These are phyloP conservation scores for Porodaedalea pini DNA, from an alignment of 1,284 basidiomycete genomes.

Conservation along the genomic window DNA sequence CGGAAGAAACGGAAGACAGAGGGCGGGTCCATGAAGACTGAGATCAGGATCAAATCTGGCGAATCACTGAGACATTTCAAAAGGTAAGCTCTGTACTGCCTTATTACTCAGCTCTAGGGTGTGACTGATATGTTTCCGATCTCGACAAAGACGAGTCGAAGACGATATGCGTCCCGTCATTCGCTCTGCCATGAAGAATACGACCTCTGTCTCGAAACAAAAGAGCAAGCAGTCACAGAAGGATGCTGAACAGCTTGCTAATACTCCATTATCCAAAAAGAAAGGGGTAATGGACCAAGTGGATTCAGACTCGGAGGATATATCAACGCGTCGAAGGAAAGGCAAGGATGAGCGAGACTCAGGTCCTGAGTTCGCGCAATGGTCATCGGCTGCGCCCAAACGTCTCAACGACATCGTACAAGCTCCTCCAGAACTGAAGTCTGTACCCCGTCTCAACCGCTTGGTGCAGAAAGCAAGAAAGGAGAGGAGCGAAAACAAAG, in stretches of 20 bases:
- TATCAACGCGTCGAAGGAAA: constrained; percentile 20
- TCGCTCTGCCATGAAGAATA: constrained; percentile 55
- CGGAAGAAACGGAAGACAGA: constrained; percentile 37
- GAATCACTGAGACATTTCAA: constrained; percentile 75
- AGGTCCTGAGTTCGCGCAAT: constrained; percentile 53
- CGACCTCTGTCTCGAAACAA: constrained; percentile 41
- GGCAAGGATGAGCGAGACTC: constrained; percentile 31
- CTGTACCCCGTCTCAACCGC: constrained; percentile 34
- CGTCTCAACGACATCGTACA: constrained; percentile 68
- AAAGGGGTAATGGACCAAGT: constrained; percentile 19
- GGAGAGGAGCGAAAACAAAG: constrained; percentile 28
- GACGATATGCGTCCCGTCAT: constrained; percentile 62
- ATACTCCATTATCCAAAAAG: constrained; percentile 21
- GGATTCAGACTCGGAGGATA: constrained; percentile 20
- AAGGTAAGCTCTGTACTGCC: constrained; percentile 42
- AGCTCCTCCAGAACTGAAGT: constrained; percentile 54
- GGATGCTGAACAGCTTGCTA: constrained; percentile 9
- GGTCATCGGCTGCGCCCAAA: constrained; percentile 54
- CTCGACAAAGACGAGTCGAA: constrained; percentile 57
- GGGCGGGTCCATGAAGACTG: constrained; percentile 25
- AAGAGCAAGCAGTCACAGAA: constrained; percentile 25
- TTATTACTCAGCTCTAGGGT: constrained; percentile 6
- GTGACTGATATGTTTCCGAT: background rate
- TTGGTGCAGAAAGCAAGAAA: constrained; percentile 7
- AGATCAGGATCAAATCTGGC: constrained; percentile 53